Evolutionary conservation across 2,329 filamentous ascomycete species (phyloP).

Genomic region (Claviceps arundinis): DNA sequence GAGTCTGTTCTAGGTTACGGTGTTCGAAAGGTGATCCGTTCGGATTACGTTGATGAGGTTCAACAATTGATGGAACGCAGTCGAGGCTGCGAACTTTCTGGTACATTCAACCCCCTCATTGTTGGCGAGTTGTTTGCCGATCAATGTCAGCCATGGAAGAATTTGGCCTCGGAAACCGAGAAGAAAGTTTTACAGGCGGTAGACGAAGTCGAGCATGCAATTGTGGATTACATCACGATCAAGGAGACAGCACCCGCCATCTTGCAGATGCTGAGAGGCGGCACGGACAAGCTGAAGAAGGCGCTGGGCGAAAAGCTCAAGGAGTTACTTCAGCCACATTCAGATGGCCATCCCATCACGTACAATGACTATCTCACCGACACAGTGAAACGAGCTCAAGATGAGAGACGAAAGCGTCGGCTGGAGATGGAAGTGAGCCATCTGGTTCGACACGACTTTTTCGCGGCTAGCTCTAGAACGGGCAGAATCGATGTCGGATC

Average conservation of each 20-base stretch:
- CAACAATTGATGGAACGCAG: conserved; percentile 10
- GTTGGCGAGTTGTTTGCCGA: conserved; percentile 46
- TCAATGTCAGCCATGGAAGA: conserved; percentile 42
- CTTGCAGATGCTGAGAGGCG: conserved; percentile 8
- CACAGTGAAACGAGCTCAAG: conserved; percentile 18
- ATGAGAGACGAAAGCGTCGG: conserved; percentile 1
- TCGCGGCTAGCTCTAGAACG: too few relatives aligned
- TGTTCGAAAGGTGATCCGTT: not conserved
- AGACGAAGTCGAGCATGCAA: conserved; percentile 1
- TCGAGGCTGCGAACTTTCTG: conserved; percentile 40
- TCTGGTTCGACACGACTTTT: not conserved
- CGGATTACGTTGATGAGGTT: conserved; percentile 12
- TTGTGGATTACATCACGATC: conserved; percentile 9
- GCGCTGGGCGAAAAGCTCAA: conserved; percentile 15
- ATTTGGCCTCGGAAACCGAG: conserved; percentile 20
- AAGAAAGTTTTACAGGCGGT: conserved; percentile 6
- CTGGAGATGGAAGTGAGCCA: not conserved
- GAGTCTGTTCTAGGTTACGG: too few relatives aligned
- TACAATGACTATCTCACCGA: conserved; percentile 37
- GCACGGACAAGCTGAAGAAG: conserved; percentile 9
- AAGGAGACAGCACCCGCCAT: conserved; percentile 7
- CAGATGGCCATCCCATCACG: conserved; percentile 32
- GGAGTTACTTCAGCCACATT: conserved; percentile 3
- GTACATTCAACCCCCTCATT: conserved; percentile 46
- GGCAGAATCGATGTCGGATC: too few relatives aligned